phyloP scores from a whole-genome alignment of 2,329 filamentous ascomycete genomes.

The Rhytidhysteron rufulum region DNA sequence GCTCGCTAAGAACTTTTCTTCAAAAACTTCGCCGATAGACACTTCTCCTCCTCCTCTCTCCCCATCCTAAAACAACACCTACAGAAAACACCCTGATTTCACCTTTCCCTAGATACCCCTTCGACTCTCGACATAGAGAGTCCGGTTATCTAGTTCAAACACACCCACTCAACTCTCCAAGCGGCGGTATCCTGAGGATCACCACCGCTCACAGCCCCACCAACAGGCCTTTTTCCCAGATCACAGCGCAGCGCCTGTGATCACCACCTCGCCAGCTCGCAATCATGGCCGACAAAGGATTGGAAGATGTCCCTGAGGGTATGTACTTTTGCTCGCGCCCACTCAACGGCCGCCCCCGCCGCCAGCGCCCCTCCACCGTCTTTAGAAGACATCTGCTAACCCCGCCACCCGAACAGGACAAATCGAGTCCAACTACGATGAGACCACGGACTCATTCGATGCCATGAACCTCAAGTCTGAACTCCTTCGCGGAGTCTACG shows the following conservation, averaged over 20 bases:
- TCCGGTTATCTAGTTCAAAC: conserved; percentile 45
- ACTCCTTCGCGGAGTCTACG: conserved; percentile 97
- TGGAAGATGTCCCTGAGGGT: conserved; percentile 97
- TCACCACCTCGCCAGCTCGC: conserved; percentile 56
- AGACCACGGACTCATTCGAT: conserved; percentile 99
- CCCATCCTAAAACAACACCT: conserved; percentile 21
- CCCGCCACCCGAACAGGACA: conserved; percentile 56
- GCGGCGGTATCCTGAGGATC: conserved; percentile 41
- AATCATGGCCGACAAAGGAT: conserved; percentile 99
- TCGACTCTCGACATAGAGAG: conserved; percentile 43
- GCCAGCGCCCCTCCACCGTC: conserved; percentile 7
- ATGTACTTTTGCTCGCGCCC: conserved; percentile 45
- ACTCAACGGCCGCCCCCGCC: neutral
- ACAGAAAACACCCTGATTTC: conserved; percentile 16
- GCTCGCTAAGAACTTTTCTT: conserved; percentile 1
- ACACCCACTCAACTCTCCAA: conserved; percentile 21
- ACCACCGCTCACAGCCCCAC: conserved; percentile 38
- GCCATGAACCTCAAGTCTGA: conserved; percentile 96
- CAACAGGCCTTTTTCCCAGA: conserved; percentile 31
- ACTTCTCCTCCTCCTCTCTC: conserved; percentile 22
- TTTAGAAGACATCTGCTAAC: too few species aligned
- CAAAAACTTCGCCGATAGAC: conserved; percentile 9
- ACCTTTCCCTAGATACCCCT: conserved; percentile 37
- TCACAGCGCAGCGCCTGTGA: conserved; percentile 64
- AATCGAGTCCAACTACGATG: conserved; percentile 99